A percentile compares a stretch with the other conserved stretches of the same genome.
Evolutionary conservation across 257 asterid species (phyloP).

Genomic region (Solanum chiquidenum): DNA sequence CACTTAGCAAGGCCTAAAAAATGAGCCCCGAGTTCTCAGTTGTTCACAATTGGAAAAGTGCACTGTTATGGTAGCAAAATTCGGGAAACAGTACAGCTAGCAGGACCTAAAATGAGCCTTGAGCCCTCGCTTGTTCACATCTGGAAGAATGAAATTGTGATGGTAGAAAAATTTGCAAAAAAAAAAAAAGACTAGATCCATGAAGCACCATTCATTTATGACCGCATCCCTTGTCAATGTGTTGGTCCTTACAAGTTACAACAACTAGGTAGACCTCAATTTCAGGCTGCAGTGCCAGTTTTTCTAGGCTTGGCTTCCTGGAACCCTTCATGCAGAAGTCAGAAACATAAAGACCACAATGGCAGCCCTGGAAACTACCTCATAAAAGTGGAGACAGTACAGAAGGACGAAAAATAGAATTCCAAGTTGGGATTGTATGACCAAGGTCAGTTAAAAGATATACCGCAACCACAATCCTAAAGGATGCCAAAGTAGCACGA

Average conservation of each 20-base stretch:
- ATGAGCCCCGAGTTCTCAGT: not conserved
- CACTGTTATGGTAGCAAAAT: not conserved
- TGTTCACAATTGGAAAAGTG: not conserved
- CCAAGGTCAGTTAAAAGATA: not conserved
- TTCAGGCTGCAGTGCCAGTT: not conserved
- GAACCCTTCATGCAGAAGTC: not conserved
- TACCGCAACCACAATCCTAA: not conserved
- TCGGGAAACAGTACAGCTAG: not conserved
- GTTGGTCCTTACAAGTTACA: not conserved
- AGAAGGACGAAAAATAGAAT: not conserved
- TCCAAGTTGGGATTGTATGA: not conserved
- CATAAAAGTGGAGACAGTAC: not conserved
- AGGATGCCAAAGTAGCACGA: not conserved
- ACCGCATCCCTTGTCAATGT: not conserved
- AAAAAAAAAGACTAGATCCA: not conserved
- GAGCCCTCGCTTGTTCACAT: not conserved
- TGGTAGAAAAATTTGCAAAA: not conserved
- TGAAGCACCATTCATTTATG: not conserved
- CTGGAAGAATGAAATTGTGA: not conserved
- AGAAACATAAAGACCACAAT: not conserved
- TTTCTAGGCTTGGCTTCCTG: not conserved
- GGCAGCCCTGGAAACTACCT: not conserved
- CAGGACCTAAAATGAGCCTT: not conserved
- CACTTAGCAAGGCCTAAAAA: not conserved
- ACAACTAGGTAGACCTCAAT: not conserved